These are phyloP conservation scores for Tricholoma matsutake DNA, from an alignment of 768 basidiomycete genomes.

Conservation along the genomic window DNA sequence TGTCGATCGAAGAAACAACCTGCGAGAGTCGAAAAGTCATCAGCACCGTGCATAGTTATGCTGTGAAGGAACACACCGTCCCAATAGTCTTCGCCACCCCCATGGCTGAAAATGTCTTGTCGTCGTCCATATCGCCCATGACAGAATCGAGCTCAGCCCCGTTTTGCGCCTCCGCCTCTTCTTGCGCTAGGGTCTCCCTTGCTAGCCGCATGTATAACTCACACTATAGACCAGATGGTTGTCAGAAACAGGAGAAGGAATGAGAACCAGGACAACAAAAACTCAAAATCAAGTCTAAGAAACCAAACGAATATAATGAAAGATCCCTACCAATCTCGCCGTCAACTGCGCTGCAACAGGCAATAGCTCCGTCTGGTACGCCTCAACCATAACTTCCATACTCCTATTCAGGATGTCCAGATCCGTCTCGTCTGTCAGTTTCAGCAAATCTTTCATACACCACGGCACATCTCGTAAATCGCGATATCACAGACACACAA, in stretches of 20 bases:
- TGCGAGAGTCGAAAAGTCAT: constrained; percentile 22
- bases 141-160: constrained; percentile 52
- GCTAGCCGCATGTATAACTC: constrained; percentile 81
- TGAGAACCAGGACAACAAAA: too few species aligned
- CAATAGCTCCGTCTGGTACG: constrained; percentile 79
- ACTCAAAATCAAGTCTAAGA: neutral
- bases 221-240: constrained; percentile 42
- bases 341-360: constrained; percentile 84
- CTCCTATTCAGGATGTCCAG: constrained; percentile 78
- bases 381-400: constrained; percentile 85
- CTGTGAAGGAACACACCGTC: constrained; percentile 37
- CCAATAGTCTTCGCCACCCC: constrained; percentile 82
- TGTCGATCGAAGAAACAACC: constrained; percentile 75
- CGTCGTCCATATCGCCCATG: constrained; percentile 62
- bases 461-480: neutral
- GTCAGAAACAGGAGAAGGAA: neutral
- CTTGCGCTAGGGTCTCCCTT: constrained; percentile 57
- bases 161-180: constrained; percentile 46
- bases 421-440: constrained; percentile 89
- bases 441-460: constrained; percentile 62
- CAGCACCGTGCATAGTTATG: neutral
- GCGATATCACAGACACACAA: neutral
- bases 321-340: constrained; percentile 60
- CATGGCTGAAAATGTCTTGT: constrained; percentile 87
- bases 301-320: neutral